These are phyloP conservation scores for Condylostoma magnum DNA, from an alignment of 169 alveolate species.

Conservation along the genomic window DNA sequence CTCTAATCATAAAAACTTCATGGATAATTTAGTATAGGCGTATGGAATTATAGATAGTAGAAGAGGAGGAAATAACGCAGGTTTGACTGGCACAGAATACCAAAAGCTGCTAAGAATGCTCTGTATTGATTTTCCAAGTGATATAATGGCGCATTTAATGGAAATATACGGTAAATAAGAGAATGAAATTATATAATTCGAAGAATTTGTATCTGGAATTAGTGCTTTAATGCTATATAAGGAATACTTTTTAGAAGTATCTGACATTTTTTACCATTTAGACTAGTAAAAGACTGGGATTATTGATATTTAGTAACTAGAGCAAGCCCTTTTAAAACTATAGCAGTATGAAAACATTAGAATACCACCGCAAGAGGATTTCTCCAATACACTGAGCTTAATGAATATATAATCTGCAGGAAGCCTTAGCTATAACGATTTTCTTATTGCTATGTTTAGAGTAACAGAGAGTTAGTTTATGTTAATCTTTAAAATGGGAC, in stretches of 20 bases:
- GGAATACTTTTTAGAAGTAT: conserved; percentile 48
- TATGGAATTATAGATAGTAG: conserved; percentile 42
- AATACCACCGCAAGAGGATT: too few relatives aligned
- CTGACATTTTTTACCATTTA: conserved; percentile 33
- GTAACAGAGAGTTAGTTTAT: too few relatives aligned
- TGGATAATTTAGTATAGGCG: conserved; percentile 50
- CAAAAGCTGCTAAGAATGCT: conserved; percentile 55
- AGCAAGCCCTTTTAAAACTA: background rate
- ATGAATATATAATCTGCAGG: too few relatives aligned
- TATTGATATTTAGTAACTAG: background rate
- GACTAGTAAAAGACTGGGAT: conserved; percentile 38
- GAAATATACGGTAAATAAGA: conserved; percentile 47
- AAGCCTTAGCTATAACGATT: too few relatives aligned
- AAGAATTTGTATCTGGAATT: conserved; percentile 56
- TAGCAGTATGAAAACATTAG: background rate
- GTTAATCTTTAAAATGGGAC: too few relatives aligned
- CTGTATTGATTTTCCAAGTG: conserved; percentile 60
- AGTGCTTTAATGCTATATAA: conserved; percentile 42
- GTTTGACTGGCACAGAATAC: conserved; percentile 54
- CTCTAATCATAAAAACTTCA: conserved; percentile 31
- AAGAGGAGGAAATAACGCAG: conserved; percentile 33
- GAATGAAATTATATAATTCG: conserved; percentile 48
- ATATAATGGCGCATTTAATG: conserved; percentile 45
- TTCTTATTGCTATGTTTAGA: too few relatives aligned
- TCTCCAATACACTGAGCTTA: too few relatives aligned